These are phyloP conservation scores for Penicillium herquei DNA, from an alignment of 495 filamentous ascomycete species.

Conservation along the genomic window DNA sequence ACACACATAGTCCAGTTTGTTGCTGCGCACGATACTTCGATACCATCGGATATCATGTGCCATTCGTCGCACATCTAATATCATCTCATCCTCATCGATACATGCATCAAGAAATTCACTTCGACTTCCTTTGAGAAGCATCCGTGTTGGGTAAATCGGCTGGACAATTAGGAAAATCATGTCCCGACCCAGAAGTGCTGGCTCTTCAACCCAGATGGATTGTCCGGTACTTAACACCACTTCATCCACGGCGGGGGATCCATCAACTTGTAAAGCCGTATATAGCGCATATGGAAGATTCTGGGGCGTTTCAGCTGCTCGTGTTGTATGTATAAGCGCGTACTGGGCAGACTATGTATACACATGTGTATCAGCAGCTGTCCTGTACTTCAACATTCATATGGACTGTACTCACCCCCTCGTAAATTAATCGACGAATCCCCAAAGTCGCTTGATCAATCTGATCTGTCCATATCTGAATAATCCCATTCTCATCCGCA, in stretches of 20 bases:
- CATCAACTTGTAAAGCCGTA: background rate
- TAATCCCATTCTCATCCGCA: conserved; percentile 1
- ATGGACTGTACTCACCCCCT: background rate
- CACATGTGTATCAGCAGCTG: background rate
- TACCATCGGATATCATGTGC: background rate
- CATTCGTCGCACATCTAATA: background rate
- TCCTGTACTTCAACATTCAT: background rate
- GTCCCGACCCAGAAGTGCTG: background rate
- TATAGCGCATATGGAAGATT: background rate
- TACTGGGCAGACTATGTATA: background rate
- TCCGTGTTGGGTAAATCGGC: background rate
- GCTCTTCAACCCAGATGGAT: background rate
- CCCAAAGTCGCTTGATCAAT: conserved; percentile 1
- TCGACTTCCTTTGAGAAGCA: background rate
- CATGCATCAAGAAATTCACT: background rate
- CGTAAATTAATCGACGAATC: background rate
- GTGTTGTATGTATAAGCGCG: background rate
- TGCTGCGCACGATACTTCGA: background rate
- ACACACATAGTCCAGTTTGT: background rate
- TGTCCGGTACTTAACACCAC: background rate
- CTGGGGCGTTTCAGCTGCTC: background rate
- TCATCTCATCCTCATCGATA: background rate
- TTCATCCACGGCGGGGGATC: background rate
- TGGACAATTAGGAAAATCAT: conserved; percentile 1
- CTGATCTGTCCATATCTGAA: background rate